Evolutionary conservation across 371 early-diverging fungal species (phyloP), one percentile per base, ranked within the genome.

Genomic region (Phascolomyces articulosus): DNA sequence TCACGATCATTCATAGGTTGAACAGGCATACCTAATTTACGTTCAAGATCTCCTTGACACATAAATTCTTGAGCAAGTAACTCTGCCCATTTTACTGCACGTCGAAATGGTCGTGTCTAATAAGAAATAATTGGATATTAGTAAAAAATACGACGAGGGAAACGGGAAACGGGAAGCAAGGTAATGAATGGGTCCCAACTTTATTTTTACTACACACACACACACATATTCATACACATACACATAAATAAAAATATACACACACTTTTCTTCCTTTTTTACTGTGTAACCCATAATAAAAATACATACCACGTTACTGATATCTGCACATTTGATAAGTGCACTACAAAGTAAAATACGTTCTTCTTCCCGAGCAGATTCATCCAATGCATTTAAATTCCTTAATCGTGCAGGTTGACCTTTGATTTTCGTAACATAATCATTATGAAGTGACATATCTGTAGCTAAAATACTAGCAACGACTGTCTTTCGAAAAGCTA

Each of bases 321-420:
- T 88, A 58, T 93, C 93, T 2, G 93, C 89, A 74, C 91, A 92
- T 72, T 93, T 93, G 70, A 93, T 89, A 18, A 93, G 70, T 2
- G 86, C 87, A 27, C 86, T 85, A 15, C 86, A 85, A 18, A 92
- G 74, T 55, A 83, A 65, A 23, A 80, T 55, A n/a, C 82, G 77
- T 59, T 87, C 87, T 26, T 77, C 68, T 34, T 80, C 83, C 8
- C 48, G 51, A 10, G 48, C 64, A 3, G 44, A 40, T 44, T 40
- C 56, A 48, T 67, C 67, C 34, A 65, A 24, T n/a, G 60, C 26
- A 20, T 40, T 55, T 10, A 63, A 15, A 20, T 64, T 56, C 15
- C 55, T 38, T 27, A 84, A 70, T 51, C 88, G 81, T 53, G 72
- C 70, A 15, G 80, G 69, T 63, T 85, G 87, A 4, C 85, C 87